A percentile compares a stretch with the other conserved stretches of the same genome.
Evolutionary conservation across 768 basidiomycete species (phyloP).

Genomic region (Tephrocybe sp.): DNA sequence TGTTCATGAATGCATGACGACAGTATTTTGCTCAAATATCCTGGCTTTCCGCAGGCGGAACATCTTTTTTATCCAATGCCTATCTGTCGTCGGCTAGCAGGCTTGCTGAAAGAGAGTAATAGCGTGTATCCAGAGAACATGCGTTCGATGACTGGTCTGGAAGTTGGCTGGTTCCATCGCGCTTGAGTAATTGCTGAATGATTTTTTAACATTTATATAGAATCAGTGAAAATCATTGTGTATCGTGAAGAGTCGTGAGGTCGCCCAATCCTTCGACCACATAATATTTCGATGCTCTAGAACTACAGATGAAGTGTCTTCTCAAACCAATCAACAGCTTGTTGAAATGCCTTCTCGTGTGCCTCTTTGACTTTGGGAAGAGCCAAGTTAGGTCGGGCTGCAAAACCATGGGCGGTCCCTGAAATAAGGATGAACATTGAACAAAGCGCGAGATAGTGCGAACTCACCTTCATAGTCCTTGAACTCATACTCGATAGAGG

Average conservation of each 20-base stretch:
- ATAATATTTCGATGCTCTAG: too few relatives aligned
- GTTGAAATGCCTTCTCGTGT: slow-evolving; percentile 25
- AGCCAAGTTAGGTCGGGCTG: slow-evolving; percentile 21
- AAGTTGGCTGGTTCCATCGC: slow-evolving; percentile 76
- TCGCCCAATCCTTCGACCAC: too few relatives aligned
- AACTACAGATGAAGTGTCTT: slow-evolving; percentile 10
- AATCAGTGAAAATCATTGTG: neutral
- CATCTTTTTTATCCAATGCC: slow-evolving; percentile 80
- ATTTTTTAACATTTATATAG: neutral
- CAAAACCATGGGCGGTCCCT: slow-evolving; percentile 29
- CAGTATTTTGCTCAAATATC: slow-evolving; percentile 68
- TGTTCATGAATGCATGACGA: slow-evolving; percentile 9
- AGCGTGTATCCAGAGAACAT: slow-evolving; percentile 71
- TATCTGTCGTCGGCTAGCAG: slow-evolving; percentile 71
- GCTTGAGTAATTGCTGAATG: slow-evolving; percentile 27
- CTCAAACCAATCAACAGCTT: slow-evolving; percentile 24
- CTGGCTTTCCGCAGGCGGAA: slow-evolving; percentile 88
- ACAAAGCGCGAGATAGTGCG: too few relatives aligned
- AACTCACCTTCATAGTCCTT: slow-evolving; percentile 23
- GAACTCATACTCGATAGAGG: slow-evolving; percentile 23
- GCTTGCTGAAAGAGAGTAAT: slow-evolving; percentile 76
- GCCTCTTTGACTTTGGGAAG: slow-evolving; percentile 25
- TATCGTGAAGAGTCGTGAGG: too few relatives aligned
- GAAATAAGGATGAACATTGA: too few relatives aligned
- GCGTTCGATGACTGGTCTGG: slow-evolving; percentile 77